Base-by-base conservation (phyloP, 257 asterid species). In the Dorcoceras hygrometricum region DNA sequence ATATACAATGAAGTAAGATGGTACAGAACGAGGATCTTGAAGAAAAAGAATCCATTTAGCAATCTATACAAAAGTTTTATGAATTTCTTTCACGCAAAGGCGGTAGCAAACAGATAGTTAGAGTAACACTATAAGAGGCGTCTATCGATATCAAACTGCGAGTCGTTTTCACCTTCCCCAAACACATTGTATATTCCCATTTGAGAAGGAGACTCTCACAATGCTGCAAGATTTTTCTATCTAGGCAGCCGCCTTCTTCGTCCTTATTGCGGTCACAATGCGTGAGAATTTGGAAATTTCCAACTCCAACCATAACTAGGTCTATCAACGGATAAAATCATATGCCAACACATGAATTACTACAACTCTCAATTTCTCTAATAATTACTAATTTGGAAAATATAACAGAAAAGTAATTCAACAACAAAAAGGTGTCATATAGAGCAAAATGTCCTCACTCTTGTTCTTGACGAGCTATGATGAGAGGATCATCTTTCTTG, bases 391-490 rank as follows among this genome's bases (percentile, higher is more conserved):
- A 34, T 3, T n/a, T 28, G 31, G 31, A 28, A 28, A 28, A n/a
- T n/a, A n/a, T 4, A 28, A 28, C 31, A 28, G 31, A 28, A 11
- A 3, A 19, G 5, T 43, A 57, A 32, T 12, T 34, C 8, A 3
- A 58, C 56, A 29, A 2, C 43, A 9, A 53, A 28, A 61, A 29
- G 54, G 32, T 61, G 31, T 36, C 18, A 23, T 14, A 12, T 10
- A 27, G 16, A 27, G 63, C 2, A 59, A 23, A 28, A 23, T 16
- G 32, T 1, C 48, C 76, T 83, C 82, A 87, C 97, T 86, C 90
- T 76, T 85, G 84, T 70, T 93, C 97, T 64, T 73, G 57, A 14
- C 76, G 85, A 62, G 86, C 91, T 86, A 86, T 65, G 75, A 86
- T 61, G 19, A 71, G 77, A 29, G 97, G 97, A 69, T 93, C 92